Conservation (phyloP, 2,329 filamentous ascomycete species). For the Tolypocladium inflatum region DNA sequence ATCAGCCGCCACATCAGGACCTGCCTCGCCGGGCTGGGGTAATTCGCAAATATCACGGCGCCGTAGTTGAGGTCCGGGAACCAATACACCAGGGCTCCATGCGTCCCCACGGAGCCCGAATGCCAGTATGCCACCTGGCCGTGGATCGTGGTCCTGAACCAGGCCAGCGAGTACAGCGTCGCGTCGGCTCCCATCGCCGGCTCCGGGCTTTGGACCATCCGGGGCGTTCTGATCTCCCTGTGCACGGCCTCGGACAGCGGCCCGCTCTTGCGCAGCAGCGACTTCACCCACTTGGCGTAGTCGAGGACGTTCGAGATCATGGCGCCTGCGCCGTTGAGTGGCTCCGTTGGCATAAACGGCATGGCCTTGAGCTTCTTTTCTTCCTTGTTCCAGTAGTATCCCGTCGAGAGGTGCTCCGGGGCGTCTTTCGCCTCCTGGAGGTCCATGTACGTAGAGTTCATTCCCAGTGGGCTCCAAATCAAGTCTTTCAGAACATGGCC, state of each 20-base stretch:
- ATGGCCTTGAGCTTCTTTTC: constrained; percentile 12
- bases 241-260: constrained; percentile 17
- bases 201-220: constrained; percentile 15
- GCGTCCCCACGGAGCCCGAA: constrained; percentile 15
- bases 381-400: constrained; percentile 29
- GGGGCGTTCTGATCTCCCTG: constrained; percentile 18
- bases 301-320: constrained; percentile 38
- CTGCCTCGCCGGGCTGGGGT: constrained; percentile 20
- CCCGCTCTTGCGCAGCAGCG: constrained; percentile 25
- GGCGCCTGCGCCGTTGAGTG: constrained; percentile 28
- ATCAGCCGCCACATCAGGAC: constrained; percentile 17
- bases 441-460: constrained; percentile 32
- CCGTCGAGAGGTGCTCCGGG: constrained; percentile 25
- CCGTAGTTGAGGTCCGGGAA: constrained; percentile 9
- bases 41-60: constrained; percentile 22
- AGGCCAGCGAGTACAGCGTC: constrained; percentile 19
- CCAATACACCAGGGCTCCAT: constrained; percentile 19
- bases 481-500: constrained; percentile 27
- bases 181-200: constrained; percentile 6
- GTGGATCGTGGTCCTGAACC: constrained; percentile 14
- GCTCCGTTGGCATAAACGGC: constrained; percentile 15
- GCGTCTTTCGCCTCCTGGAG: constrained; percentile 15
- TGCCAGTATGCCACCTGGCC: constrained; percentile 20
- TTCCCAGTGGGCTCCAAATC: constrained; percentile 36
- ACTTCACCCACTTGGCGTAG: constrained; percentile 41